These are phyloP conservation scores for Pyrus bretschneideri DNA, from an alignment of 306 rosid species.

Conservation along the genomic window DNA sequence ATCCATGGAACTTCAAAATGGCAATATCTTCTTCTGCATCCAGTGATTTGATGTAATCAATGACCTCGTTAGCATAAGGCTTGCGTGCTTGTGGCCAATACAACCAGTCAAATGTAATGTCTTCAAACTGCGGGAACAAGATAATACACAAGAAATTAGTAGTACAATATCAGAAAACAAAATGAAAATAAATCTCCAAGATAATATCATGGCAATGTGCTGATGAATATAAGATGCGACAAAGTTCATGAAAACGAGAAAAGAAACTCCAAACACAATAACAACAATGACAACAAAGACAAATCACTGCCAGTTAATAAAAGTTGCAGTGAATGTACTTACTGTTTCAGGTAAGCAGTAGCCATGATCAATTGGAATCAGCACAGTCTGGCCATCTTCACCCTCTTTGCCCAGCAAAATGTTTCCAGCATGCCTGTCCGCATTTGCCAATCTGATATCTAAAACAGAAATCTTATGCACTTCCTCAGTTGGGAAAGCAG, in stretches of 20 bases:
- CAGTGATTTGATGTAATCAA: constrained; percentile 63
- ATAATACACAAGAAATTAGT: neutral
- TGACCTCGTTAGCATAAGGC: constrained; percentile 51
- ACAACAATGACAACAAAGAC: neutral
- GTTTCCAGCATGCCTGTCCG: constrained; percentile 92
- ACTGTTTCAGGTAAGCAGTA: constrained; percentile 93
- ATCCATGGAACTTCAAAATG: constrained; percentile 78
- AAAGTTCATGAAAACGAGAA: neutral
- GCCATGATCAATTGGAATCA: constrained; percentile 95
- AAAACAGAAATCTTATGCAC: constrained; percentile 82
- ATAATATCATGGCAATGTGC: neutral
- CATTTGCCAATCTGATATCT: constrained; percentile 86
- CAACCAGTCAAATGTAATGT: constrained; percentile 95
- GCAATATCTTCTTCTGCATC: constrained; percentile 80
- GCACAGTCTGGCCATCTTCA: constrained; percentile 43
- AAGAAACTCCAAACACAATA: neutral
- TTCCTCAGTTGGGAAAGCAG: constrained; percentile 69
- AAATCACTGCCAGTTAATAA: constrained; percentile 6
- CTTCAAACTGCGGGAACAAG: constrained; percentile 64
- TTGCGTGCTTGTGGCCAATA: constrained; percentile 93
- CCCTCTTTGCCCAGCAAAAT: constrained; percentile 54
- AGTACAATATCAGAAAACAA: neutral
- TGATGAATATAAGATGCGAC: neutral
- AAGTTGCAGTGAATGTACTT: constrained; percentile 20
- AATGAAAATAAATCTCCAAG: neutral